These are phyloP conservation scores for Lachnellula suecica DNA, from an alignment of 2,329 filamentous ascomycete species.

Conservation along the genomic window DNA sequence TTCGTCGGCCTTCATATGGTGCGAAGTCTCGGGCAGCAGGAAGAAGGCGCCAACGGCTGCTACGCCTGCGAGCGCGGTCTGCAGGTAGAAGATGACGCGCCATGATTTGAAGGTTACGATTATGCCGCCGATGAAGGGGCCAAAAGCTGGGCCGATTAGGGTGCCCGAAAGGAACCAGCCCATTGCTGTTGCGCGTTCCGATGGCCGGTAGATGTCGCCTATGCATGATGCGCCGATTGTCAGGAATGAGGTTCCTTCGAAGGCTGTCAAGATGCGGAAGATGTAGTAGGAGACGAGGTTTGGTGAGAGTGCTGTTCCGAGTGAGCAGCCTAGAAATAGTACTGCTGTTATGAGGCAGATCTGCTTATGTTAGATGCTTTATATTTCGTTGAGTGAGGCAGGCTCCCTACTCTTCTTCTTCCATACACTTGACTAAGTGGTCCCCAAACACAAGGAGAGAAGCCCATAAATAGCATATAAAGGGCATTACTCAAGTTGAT, in stretches of 20 bases:
- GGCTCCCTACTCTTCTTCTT: constrained; percentile 48
- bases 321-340: constrained; percentile 67
- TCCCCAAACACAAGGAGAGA: constrained; percentile 70
- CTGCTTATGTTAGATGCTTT: constrained; percentile 34
- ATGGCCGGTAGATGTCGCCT: constrained; percentile 64
- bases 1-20: constrained; percentile 61
- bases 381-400: constrained; percentile 1
- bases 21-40: constrained; percentile 72
- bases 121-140: constrained; percentile 70
- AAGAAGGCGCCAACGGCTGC: constrained; percentile 61
- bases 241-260: constrained; percentile 73
- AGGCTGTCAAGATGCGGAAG: constrained; percentile 72
- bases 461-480: constrained; percentile 74
- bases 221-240: constrained; percentile 71
- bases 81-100: constrained; percentile 77
- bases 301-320: constrained; percentile 70
- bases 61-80: constrained; percentile 64
- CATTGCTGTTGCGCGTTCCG: constrained; percentile 69
- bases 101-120: constrained; percentile 74
- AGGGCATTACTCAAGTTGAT: constrained; percentile 74
- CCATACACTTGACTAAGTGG: constrained; percentile 68
- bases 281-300: constrained; percentile 71
- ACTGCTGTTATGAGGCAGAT: constrained; percentile 58
- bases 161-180: constrained; percentile 73
- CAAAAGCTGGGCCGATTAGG: constrained; percentile 69